Evolutionary conservation across 768 basidiomycete genomes (phyloP), one percentile per base, ranked within the genome.

Genomic region (Lactarius hatsudake): DNA sequence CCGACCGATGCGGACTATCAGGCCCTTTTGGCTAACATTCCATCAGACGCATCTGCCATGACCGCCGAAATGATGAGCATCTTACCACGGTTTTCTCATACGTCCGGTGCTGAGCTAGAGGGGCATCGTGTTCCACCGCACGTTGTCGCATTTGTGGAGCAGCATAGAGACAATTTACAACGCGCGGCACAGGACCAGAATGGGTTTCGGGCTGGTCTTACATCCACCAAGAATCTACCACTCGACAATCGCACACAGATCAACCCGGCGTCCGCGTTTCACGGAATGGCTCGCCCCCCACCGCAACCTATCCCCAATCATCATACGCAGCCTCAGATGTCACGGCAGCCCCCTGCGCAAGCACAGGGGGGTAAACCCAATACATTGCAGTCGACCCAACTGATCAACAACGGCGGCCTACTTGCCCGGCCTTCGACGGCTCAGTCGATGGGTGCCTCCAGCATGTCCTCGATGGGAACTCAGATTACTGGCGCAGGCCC

Each of bases 31-130:
- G 30, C 32, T 40, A 59, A 13, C 23, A 54, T 59, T 55, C 36
- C 48, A 18, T 30, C 57, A 18, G 62, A 67, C 23, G n/a, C 66
- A 10, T 5, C 61, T 58, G 2, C 42, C 23, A 63, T 36, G 48
- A 32, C 38, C 23, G 7, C 48, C 7, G 38, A 63, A 5, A 40
- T 18, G 30, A 67, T 67, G 66, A 43, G 61, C 48, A 62, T 67
- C 23, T 32, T 67, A 15, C 66, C 67, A 8, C 67, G 67, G n/a
- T 68, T 68, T 15, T 63, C 67, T 2, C 62, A 68, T 55, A 68
- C 67, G 5, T 68, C 67, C n/a, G 62, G 58, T 13, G 53, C 67
- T 26, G 67, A 68, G 0, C 34, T 68, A 20, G 67, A 68, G 59
- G 67, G 62, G 5, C 67, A 56, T 51, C 67, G 18, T 56, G 53